Evolutionary conservation across 2,329 filamentous ascomycete genomes (phyloP), one percentile per base, ranked within the genome.

Genomic region (Aspergillus sp.): DNA sequence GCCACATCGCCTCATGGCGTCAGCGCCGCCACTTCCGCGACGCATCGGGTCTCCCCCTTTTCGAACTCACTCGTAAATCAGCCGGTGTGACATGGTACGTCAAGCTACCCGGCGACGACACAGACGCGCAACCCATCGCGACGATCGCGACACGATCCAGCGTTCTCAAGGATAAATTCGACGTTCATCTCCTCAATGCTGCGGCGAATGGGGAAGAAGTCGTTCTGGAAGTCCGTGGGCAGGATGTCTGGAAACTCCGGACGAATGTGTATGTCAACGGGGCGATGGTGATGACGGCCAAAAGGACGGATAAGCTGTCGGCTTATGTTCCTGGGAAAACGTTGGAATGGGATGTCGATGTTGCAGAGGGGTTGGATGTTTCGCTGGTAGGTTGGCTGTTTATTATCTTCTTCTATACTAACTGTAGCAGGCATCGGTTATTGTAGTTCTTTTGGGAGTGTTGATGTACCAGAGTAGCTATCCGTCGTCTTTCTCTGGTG

Each of bases 291-390:
- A 57, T 58, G 56, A 43, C 38, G 6, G 33, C 32, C 1, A 52
- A 49, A 32, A 37, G 43, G 29, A 48, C 39, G n/a, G 40, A 54
- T 42, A 47, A 44, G 43, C 28, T 49, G 32, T 32, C 44, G 9
- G 42, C 44, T 10, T 54, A 52, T 47, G 5, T 52, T 2, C 49
- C 51, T 8, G 41, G 39, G 2, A 58, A 46, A 35, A 32, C 42
- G 19, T 26, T 45, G 6, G 35, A 51, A 32, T 56, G 56, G 54
- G 40, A 48, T 41, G 43, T 53, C 6, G 43, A 48, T 26, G 41
- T 57, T 12, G 47, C 47, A 3, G 37, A 51, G 28, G 49, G 55
- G 6, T 40, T 58, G 44, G 55, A 58, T 44, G 27, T 53, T 26
- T 49, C 51, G 26, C 41, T 58, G 42, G 52, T 51, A 41, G 33